Evolutionary conservation across 2,329 filamentous ascomycete genomes (phyloP).

Genomic region (Paracoccidioides brasiliensis): DNA sequence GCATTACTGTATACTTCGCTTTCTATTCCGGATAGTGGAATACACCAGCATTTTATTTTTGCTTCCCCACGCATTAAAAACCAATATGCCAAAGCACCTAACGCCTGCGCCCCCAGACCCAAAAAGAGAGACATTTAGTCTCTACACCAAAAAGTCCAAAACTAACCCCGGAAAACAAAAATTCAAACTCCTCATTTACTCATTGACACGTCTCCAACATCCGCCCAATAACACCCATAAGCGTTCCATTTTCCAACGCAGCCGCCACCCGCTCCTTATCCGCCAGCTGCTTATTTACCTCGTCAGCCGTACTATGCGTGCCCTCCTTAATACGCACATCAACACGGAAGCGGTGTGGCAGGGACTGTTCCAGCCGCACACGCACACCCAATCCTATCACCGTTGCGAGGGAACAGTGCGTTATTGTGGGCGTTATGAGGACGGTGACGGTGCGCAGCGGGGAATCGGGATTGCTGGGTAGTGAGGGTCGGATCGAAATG

Average conservation of each 20-base stretch:
- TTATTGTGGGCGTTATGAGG: conserved; percentile 89
- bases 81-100: not conserved
- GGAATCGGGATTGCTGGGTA: conserved; percentile 43
- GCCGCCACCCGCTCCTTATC: conserved; percentile 96
- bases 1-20: too few species aligned
- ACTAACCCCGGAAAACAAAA: not conserved
- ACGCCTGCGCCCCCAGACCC: not conserved
- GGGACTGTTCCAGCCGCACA: conserved; percentile 75
- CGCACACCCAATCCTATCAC: conserved; percentile 90
- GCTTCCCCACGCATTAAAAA: not conserved
- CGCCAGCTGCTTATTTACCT: conserved; percentile 90
- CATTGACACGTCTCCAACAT: conserved; percentile 80
- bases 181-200: conserved; percentile 25
- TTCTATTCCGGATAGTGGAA: too few species aligned
- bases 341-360: conserved; percentile 82
- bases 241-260: conserved; percentile 80
- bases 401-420: conserved; percentile 90
- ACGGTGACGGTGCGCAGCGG: conserved; percentile 65
- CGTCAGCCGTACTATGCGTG: conserved; percentile 86
- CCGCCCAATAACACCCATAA: conserved; percentile 78
- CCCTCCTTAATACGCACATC: conserved; percentile 92
- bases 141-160: not conserved
- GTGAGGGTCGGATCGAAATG: conserved; percentile 62
- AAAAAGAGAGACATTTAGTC: not conserved
- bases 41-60: not conserved